Percentiles rank a stretch among this genome's conserved stretches.
Evolutionary conservation across 1,139 yeast genomes (phyloP).

Genomic region (Pichia sp.): DNA sequence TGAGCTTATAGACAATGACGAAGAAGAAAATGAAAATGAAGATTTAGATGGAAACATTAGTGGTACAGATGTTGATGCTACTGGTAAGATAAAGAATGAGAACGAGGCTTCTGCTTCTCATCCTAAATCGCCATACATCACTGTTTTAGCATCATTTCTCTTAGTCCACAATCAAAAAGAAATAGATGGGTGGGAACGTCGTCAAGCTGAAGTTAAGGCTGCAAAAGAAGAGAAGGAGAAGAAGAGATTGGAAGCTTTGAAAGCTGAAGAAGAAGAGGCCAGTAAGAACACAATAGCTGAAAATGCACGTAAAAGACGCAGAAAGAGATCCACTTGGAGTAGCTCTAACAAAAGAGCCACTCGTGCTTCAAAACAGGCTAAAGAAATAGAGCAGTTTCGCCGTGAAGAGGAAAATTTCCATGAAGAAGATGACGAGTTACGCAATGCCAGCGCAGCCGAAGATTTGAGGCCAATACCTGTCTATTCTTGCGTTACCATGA

Average conservation of each 20-base stretch:
- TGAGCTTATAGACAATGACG: slow-evolving; percentile 48
- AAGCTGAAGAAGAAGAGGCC: slow-evolving; percentile 16
- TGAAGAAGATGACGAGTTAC: slow-evolving; percentile 19
- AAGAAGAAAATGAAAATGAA: slow-evolving; percentile 6
- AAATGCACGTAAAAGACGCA: slow-evolving; percentile 24
- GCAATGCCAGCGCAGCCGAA: neutral
- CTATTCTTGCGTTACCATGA: slow-evolving; percentile 63
- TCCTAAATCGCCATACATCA: slow-evolving; percentile 31
- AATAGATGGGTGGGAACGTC: slow-evolving; percentile 44
- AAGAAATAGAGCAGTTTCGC: slow-evolving; percentile 23
- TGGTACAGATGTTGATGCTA: slow-evolving; percentile 16
- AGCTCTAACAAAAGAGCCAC: slow-evolving; percentile 26
- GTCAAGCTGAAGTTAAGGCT: slow-evolving; percentile 24
- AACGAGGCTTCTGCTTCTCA: neutral
- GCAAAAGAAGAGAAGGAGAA: slow-evolving; percentile 21
- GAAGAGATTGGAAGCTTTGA: slow-evolving; percentile 13
- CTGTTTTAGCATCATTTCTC: slow-evolving; percentile 60
- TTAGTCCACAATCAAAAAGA: slow-evolving; percentile 54
- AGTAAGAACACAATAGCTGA: slow-evolving; percentile 6
- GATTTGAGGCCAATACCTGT: slow-evolving; percentile 37
- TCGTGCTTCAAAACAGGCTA: slow-evolving; percentile 23
- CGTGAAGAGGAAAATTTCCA: slow-evolving; percentile 24
- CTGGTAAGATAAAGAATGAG: slow-evolving; percentile 20
- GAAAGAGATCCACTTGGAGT: slow-evolving; percentile 28
- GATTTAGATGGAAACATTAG: neutral